These are phyloP conservation scores for Cyclotella sp. DNA, from an alignment of 108 stramenopile species.

Conservation along the genomic window DNA sequence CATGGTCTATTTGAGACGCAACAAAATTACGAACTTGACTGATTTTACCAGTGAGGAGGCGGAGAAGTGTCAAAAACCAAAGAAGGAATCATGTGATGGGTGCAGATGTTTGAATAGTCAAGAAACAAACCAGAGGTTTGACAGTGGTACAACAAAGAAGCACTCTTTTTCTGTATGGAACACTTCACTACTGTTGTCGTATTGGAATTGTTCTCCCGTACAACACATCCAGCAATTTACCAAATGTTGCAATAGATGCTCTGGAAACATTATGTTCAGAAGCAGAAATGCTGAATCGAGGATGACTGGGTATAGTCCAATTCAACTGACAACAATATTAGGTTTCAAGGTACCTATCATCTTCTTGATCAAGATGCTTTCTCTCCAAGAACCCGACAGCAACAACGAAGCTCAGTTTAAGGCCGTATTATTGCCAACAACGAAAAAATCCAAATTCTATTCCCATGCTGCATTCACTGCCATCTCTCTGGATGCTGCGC, in stretches of 20 bases:
- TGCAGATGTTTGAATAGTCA: neutral
- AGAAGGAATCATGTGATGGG: neutral
- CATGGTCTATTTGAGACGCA: neutral
- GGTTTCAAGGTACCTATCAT: neutral
- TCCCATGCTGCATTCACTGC: conserved; percentile 1
- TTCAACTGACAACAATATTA: neutral
- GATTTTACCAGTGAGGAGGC: neutral
- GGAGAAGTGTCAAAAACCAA: neutral
- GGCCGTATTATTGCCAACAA: neutral
- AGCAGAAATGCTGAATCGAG: neutral
- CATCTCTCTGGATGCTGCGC: conserved; percentile 17
- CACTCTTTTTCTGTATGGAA: neutral
- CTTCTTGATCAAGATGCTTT: neutral
- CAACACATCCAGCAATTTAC: neutral
- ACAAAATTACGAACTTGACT: no score
- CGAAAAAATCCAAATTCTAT: neutral
- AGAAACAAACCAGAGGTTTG: neutral
- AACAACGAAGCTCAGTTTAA: neutral
- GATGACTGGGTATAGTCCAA: neutral
- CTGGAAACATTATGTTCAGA: neutral
- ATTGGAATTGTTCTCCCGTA: neutral
- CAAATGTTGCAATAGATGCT: neutral
- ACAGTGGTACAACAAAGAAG: neutral
- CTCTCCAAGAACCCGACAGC: neutral
- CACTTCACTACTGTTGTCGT: neutral